These are phyloP conservation scores for Kodamaea fukazawae DNA, from an alignment of 805 yeast species.

Conservation along the genomic window DNA sequence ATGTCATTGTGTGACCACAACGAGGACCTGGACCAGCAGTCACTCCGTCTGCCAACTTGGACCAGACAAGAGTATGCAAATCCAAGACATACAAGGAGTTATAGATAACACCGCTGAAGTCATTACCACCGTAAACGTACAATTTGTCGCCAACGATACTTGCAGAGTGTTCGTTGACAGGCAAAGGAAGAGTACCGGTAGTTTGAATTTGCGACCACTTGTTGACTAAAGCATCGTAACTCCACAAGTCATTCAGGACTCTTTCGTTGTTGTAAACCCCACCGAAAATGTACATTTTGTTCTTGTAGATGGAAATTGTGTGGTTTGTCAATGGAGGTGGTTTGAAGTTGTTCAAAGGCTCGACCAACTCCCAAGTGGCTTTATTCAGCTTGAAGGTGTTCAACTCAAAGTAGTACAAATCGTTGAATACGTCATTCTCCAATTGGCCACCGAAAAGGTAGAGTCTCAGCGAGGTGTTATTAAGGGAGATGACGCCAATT, in stretches of 20 bases:
- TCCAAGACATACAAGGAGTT: slow-evolving; percentile 73
- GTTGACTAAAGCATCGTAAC: slow-evolving; percentile 66
- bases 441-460: slow-evolving; percentile 95
- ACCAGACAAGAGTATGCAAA: slow-evolving; percentile 70
- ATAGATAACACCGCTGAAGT: slow-evolving; percentile 64
- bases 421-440: slow-evolving; percentile 78
- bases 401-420: slow-evolving; percentile 81
- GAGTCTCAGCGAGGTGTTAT: slow-evolving; percentile 47
- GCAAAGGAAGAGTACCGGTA: slow-evolving; percentile 73
- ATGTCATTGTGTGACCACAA: slow-evolving; percentile 88
- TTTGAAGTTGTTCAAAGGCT: slow-evolving; percentile 44
- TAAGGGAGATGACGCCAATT: slow-evolving; percentile 64
- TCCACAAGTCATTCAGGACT: slow-evolving; percentile 74
- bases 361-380: slow-evolving; percentile 78
- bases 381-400: slow-evolving; percentile 79
- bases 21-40: slow-evolving; percentile 71
- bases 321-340: slow-evolving; percentile 92
- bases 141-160: slow-evolving; percentile 73
- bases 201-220: slow-evolving; percentile 72
- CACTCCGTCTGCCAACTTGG: slow-evolving; percentile 45
- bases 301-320: slow-evolving; percentile 76
- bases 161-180: slow-evolving; percentile 90
- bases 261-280: slow-evolving; percentile 72
- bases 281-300: slow-evolving; percentile 83
- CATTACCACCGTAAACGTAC: slow-evolving; percentile 89